Evolutionary conservation across 2,329 filamentous ascomycete genomes (phyloP).

Genomic region (Fusarium hostae): DNA sequence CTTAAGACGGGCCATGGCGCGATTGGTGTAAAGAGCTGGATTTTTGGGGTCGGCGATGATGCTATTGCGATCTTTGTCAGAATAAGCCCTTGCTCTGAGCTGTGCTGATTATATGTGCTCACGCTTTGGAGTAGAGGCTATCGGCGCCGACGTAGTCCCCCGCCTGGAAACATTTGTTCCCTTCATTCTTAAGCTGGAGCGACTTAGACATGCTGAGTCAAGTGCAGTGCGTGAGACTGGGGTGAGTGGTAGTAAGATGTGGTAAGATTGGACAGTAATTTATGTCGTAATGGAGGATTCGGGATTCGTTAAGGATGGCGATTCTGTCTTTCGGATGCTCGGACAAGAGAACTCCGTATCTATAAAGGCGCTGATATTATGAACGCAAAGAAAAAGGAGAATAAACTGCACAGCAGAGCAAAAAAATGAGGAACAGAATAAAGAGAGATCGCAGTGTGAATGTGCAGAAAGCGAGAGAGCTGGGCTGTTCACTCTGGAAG

Average conservation of each 20-base stretch:
- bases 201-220: slow-evolving; percentile 49
- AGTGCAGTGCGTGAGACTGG: background rate
- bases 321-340: background rate
- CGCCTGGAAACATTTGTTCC: slow-evolving; percentile 72
- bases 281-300: background rate
- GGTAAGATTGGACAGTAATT: background rate
- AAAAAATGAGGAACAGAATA: background rate
- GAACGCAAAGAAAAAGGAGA: background rate
- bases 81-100: background rate
- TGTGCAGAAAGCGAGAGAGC: background rate
- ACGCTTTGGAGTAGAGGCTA: slow-evolving; percentile 77
- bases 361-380: background rate
- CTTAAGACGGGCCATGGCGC: slow-evolving; percentile 83
- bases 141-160: slow-evolving; percentile 75
- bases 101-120: slow-evolving; percentile 44
- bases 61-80: slow-evolving; percentile 53
- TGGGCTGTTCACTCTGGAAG: background rate
- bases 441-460: background rate
- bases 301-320: background rate
- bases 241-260: background rate
- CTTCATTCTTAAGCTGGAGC: slow-evolving; percentile 63
- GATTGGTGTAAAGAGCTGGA: slow-evolving; percentile 86
- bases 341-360: background rate
- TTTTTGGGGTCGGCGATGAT: slow-evolving; percentile 84
- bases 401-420: background rate